Percentiles rank a stretch among this genome's conserved stretches.
Evolutionary conservation across 352 stramenopile species (phyloP).

Genomic region (Globisporangium alternatum): DNA sequence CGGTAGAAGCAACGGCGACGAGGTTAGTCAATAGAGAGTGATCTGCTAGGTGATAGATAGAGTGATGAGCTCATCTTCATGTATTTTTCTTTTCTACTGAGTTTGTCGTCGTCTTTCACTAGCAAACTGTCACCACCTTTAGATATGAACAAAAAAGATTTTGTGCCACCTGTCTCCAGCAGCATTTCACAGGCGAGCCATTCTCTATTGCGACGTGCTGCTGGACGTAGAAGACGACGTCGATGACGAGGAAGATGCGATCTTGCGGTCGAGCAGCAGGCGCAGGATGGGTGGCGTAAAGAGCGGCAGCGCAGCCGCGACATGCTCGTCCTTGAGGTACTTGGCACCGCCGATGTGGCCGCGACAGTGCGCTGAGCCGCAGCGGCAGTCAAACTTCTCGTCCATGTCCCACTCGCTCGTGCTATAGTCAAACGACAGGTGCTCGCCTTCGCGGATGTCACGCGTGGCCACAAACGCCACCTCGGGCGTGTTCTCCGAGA

Average conservation of each 20-base stretch:
- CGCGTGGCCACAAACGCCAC: constrained; percentile 81
- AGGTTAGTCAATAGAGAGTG: too few relatives aligned
- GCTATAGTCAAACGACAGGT: constrained; percentile 87
- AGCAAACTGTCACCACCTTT: constrained; percentile 10
- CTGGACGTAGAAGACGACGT: background rate
- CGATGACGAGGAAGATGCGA: constrained; percentile 14
- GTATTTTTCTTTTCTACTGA: background rate
- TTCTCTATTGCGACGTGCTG: constrained; percentile 4
- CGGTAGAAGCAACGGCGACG: too few relatives aligned
- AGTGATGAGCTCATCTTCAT: background rate
- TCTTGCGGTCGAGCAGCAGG: constrained; percentile 53
- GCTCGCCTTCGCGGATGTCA: constrained; percentile 64
- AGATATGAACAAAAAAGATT: constrained; percentile 18
- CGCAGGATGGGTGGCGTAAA: constrained; percentile 77
- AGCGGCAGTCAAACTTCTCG: constrained; percentile 87
- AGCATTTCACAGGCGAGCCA: background rate
- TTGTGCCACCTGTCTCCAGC: background rate
- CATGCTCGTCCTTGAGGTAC: constrained; percentile 60
- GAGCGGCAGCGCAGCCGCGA: constrained; percentile 49
- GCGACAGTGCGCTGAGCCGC: constrained; percentile 54
- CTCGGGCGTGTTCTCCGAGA: constrained; percentile 65
- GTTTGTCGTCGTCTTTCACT: background rate
- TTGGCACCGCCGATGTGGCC: constrained; percentile 80
- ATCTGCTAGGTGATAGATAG: background rate
- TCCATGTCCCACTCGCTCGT: constrained; percentile 92